Evolutionary conservation across 495 filamentous ascomycete species (phyloP), one percentile per base, ranked within the genome.

Genomic region (Lepidopterella palustris): DNA sequence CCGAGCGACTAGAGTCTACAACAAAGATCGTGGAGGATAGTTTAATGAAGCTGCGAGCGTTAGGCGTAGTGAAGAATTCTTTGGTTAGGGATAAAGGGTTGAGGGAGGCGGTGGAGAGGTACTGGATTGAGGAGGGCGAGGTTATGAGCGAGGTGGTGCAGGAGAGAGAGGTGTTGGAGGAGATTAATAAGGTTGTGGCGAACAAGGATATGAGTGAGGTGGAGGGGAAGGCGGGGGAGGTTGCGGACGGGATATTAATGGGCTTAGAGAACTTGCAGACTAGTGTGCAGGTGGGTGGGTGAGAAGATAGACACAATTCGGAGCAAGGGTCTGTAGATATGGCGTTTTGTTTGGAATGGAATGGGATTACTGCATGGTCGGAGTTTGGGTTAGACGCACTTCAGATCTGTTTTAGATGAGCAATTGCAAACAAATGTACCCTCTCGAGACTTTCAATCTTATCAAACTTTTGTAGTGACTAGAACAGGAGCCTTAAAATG

Each of bases 31-130:
- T 84, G 48, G 78, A 77, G 18, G 73, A 70, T 11, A 72, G 75
- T 26, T 72, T 73, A 42, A 65, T 70, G 45, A 85, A 82, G 68
- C 66, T 85, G 53, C 77, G 77, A 51, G 79, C 79, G 5, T 51
- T 80, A 56, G 83, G 77, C 24, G 75, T 82, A 45, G 68, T 84
- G 10, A 71, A 80, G 42, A 86, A 84, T 70, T 80, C 79, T 21
- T 77, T 84, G 15, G 76, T 81, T n/a, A 66, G 84, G 57, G 81
- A 87, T 65, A 65, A 66, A 28, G 71, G 69, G 57, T 71, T 86
- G 62, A 78, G 83, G 68, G 71, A 71, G 52, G 75, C 75, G 51
- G 73, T 78, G 55, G 82, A 84, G 68, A 69, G 62, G 45, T 87
- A 87, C 67, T 87, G 84, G 84, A 72, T 71, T 47, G 75, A 76